A percentile compares a stretch with the other conserved stretches of the same genome.
phyloP scores from a whole-genome alignment of 805 yeast genomes.

The Yarrowia hollandica region DNA sequence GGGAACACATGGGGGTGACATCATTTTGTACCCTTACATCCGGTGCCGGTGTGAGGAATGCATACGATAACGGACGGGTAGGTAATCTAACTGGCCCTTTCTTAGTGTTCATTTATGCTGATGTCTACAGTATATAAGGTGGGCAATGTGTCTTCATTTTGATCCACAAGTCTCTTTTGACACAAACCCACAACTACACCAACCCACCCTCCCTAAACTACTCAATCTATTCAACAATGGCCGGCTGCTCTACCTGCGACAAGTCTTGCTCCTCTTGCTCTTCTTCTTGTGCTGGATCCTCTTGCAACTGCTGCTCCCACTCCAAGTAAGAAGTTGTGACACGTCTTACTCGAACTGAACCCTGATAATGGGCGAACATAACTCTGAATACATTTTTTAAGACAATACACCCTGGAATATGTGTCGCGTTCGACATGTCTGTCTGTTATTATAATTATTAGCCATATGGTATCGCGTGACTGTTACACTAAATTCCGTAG shows the following conservation, averaged over 20 bases:
- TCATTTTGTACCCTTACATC: neutral
- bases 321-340: neutral
- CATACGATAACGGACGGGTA: conserved; percentile 12
- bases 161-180: conserved; percentile 1
- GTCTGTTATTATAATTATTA: too few species aligned
- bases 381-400: conserved; percentile 1
- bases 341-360: too few species aligned
- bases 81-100: neutral
- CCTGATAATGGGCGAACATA: too few species aligned
- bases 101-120: neutral
- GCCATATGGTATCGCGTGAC: too few species aligned
- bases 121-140: conserved; percentile 8
- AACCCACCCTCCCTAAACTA: neutral
- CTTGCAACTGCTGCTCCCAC: conserved; percentile 22
- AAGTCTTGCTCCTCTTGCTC: conserved; percentile 21
- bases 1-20: neutral
- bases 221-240: conserved; percentile 6
- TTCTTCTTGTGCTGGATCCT: conserved; percentile 23
- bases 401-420: too few species aligned
- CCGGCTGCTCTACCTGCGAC: conserved; percentile 23
- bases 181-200: neutral
- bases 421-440: too few species aligned
- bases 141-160: neutral
- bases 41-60: neutral
- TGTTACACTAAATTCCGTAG: too few species aligned